Percentiles rank a stretch among this genome's conserved stretches.
Evolutionary conservation across 192 early-diverging fungal species (phyloP).

Genomic region (Umbelopsis vinacea): DNA sequence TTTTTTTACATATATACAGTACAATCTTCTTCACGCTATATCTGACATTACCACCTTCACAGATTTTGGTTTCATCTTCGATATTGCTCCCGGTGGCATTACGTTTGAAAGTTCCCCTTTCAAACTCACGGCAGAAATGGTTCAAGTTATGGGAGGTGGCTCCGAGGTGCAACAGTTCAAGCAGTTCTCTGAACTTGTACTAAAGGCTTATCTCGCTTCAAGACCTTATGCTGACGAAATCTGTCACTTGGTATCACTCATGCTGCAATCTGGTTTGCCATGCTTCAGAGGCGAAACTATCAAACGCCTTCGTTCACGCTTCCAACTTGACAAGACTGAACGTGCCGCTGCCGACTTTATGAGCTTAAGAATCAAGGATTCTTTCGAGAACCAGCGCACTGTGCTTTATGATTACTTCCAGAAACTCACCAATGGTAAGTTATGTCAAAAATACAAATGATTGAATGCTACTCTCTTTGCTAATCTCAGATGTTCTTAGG

Average conservation of each 20-base stretch:
- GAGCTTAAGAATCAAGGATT: constrained; percentile 84
- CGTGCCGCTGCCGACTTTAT: constrained; percentile 95
- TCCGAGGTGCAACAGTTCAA: constrained; percentile 78
- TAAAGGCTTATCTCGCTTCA: constrained; percentile 90
- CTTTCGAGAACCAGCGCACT: constrained; percentile 92
- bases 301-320: constrained; percentile 79
- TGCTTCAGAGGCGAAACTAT: constrained; percentile 98
- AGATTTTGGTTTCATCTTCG: constrained; percentile 99
- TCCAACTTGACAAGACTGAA: constrained; percentile 90
- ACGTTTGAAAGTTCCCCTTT: constrained; percentile 96
- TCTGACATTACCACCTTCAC: not conserved
- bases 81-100: constrained; percentile 97
- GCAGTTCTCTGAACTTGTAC: constrained; percentile 87
- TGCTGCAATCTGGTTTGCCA: constrained; percentile 95
- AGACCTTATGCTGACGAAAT: constrained; percentile 94
- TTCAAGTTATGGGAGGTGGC: constrained; percentile 95
- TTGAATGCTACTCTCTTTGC: too few relatives aligned
- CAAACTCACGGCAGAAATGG: constrained; percentile 97
- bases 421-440: constrained; percentile 78
- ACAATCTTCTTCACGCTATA: not conserved
- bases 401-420: constrained; percentile 84
- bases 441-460: too few relatives aligned
- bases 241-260: constrained; percentile 84
- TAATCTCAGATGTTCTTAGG: not conserved
- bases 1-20: not conserved